phyloP scores from a whole-genome alignment of 345 rosid species.

The Gynandropsis gynandra region DNA sequence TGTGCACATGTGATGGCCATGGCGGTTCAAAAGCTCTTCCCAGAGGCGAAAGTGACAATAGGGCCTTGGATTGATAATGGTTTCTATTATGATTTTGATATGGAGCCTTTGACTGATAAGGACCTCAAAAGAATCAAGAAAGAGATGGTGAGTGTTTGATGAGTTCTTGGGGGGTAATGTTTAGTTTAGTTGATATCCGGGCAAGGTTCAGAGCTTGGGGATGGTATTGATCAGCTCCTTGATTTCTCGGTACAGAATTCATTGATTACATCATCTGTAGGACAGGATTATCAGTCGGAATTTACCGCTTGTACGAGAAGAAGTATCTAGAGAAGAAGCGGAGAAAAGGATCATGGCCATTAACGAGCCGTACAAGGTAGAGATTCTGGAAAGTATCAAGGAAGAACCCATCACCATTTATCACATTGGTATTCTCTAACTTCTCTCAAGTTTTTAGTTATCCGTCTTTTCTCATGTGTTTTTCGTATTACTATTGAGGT shows the following conservation, averaged over 20 bases:
- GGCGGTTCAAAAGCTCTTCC: conserved; percentile 93
- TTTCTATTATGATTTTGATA: conserved; percentile 88
- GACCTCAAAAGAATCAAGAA: conserved; percentile 90
- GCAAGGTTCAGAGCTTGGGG: conserved; percentile 16
- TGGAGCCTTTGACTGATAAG: conserved; percentile 79
- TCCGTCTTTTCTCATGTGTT: conserved; percentile 2
- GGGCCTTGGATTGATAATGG: conserved; percentile 99
- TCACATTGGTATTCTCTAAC: conserved; percentile 57
- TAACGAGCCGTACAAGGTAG: conserved; percentile 90
- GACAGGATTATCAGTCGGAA: conserved; percentile 79
- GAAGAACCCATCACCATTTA: conserved; percentile 82
- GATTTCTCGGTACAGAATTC: conserved; percentile 41
- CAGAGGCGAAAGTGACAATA: conserved; percentile 87
- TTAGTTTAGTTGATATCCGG: not conserved
- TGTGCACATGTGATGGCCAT: conserved; percentile 99
- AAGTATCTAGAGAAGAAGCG: conserved; percentile 86
- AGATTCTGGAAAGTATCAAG: conserved; percentile 77
- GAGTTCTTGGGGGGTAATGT: not conserved
- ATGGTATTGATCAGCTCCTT: conserved; percentile 28
- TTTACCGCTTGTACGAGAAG: conserved; percentile 81
- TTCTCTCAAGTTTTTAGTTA: not conserved
- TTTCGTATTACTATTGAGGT: too few species aligned
- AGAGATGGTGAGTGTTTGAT: conserved; percentile 73
- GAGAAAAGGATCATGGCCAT: conserved; percentile 57
- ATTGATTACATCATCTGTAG: conserved; percentile 58